Percentiles rank a stretch among this genome's conserved stretches.
Conservation (phyloP, 202 grass and related monocot species). For the Panicum virgatum region DNA sequence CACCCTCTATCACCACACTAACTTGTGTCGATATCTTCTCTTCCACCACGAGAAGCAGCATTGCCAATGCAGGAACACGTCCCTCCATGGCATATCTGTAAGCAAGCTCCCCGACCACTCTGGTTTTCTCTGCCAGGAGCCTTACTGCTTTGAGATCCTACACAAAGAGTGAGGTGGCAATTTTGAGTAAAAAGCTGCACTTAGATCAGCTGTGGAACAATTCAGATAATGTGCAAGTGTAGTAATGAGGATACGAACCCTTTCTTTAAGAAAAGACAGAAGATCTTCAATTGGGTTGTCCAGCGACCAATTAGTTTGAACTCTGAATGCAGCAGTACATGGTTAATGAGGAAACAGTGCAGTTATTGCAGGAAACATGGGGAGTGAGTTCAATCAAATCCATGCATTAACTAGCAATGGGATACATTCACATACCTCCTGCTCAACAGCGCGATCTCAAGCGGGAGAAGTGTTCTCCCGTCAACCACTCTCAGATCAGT, state of each 20-base stretch:
- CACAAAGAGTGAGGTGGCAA: constrained; percentile 11
- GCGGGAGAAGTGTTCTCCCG: constrained; percentile 38
- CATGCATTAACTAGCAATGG: neutral
- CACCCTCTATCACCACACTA: constrained; percentile 50
- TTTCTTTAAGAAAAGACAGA: constrained; percentile 41
- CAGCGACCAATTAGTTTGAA: constrained; percentile 52
- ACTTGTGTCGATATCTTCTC: constrained; percentile 49
- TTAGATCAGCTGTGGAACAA: neutral
- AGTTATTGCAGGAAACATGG: constrained; percentile 16
- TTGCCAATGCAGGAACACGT: constrained; percentile 34
- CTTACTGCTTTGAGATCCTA: constrained; percentile 53
- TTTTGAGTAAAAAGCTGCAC: constrained; percentile 1
- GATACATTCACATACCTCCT: constrained; percentile 32
- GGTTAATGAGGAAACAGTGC: neutral
- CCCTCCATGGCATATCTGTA: constrained; percentile 60
- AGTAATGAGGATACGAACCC: constrained; percentile 35
- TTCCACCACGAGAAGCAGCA: constrained; percentile 55
- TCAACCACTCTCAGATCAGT: constrained; percentile 49
- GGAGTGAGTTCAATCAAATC: neutral
- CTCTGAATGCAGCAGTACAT: constrained; percentile 30
- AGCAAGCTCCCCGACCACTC: constrained; percentile 46
- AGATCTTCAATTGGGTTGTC: constrained; percentile 54
- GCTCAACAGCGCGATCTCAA: constrained; percentile 55
- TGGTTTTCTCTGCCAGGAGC: constrained; percentile 60
- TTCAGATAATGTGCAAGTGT: neutral